A percentile compares a stretch with the other conserved stretches of the same genome.
These are phyloP conservation scores for Arthrinium phaeospermum DNA, from an alignment of 2,329 filamentous ascomycete species.

Conservation along the genomic window DNA sequence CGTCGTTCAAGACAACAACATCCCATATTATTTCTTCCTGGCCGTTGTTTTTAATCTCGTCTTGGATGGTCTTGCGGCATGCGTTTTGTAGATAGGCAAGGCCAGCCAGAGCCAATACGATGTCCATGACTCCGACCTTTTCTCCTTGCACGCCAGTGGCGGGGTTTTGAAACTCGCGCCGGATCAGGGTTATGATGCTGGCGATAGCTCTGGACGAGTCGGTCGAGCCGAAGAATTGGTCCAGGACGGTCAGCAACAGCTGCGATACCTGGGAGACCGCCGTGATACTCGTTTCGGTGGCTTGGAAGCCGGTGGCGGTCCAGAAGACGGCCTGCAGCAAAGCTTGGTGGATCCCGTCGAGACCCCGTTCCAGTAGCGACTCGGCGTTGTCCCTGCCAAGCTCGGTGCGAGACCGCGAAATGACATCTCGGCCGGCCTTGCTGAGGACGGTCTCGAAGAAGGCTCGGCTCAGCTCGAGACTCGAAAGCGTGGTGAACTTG, in stretches of 20 bases:
- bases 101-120: constrained; percentile 65
- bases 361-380: constrained; percentile 59
- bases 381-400: constrained; percentile 59
- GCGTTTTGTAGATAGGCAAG: constrained; percentile 66
- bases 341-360: constrained; percentile 61
- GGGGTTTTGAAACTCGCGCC: constrained; percentile 68
- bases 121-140: constrained; percentile 63
- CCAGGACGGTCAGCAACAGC: constrained; percentile 62
- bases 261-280: constrained; percentile 63
- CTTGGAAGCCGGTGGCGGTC: constrained; percentile 64
- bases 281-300: constrained; percentile 61
- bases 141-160: constrained; percentile 64
- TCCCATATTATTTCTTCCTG: constrained; percentile 69
- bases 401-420: constrained; percentile 50
- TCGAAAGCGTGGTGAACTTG: constrained; percentile 61
- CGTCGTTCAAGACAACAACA: constrained; percentile 66
- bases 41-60: constrained; percentile 52
- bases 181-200: constrained; percentile 68
- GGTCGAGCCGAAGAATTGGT: constrained; percentile 71
- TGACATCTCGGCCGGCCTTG: constrained; percentile 57
- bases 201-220: constrained; percentile 72
- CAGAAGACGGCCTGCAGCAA: constrained; percentile 66
- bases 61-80: constrained; percentile 57
- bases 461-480: constrained; percentile 61
- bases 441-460: constrained; percentile 60